phyloP scores from a whole-genome alignment of 1,284 basidiomycete species.

The Wallemia hederae region DNA sequence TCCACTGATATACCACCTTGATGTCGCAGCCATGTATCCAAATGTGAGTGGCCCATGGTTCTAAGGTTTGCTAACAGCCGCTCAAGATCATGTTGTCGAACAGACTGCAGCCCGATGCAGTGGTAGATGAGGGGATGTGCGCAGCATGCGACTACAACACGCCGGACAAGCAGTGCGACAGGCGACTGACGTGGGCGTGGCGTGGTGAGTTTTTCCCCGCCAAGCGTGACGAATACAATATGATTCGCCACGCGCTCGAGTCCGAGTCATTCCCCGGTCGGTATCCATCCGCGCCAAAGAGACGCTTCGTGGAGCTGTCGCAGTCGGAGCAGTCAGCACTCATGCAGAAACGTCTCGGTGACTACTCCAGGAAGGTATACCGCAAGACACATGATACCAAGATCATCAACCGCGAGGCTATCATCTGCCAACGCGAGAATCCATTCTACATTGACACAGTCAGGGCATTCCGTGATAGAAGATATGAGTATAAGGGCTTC shows the following conservation, averaged over 20 bases:
- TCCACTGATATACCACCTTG: conserved; percentile 92
- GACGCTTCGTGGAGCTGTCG: conserved; percentile 63
- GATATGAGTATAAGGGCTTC: conserved; percentile 96
- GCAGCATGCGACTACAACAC: conserved; percentile 97
- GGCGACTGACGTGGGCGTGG: conserved; percentile 94
- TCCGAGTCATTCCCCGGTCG: conserved; percentile 76
- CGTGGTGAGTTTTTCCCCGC: conserved; percentile 96
- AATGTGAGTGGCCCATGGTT: conserved; percentile 21
- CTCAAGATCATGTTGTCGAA: conserved; percentile 90
- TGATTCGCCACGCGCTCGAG: conserved; percentile 90
- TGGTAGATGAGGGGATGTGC: conserved; percentile 85
- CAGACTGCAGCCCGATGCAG: conserved; percentile 88
- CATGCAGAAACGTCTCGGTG: conserved; percentile 83
- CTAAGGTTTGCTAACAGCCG: background rate
- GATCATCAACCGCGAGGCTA: conserved; percentile 73
- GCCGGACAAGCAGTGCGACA: conserved; percentile 79
- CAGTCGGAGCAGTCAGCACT: conserved; percentile 65
- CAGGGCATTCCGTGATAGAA: conserved; percentile 80
- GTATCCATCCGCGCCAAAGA: conserved; percentile 35
- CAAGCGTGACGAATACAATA: conserved; percentile 91
- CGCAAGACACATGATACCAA: conserved; percentile 98
- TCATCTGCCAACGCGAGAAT: conserved; percentile 94
- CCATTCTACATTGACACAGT: conserved; percentile 99
- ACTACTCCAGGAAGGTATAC: conserved; percentile 96
- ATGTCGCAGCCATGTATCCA: conserved; percentile 99